Base-by-base conservation (phyloP, 169 alveolate genomes). In the Plasmodium coatneyi region DNA sequence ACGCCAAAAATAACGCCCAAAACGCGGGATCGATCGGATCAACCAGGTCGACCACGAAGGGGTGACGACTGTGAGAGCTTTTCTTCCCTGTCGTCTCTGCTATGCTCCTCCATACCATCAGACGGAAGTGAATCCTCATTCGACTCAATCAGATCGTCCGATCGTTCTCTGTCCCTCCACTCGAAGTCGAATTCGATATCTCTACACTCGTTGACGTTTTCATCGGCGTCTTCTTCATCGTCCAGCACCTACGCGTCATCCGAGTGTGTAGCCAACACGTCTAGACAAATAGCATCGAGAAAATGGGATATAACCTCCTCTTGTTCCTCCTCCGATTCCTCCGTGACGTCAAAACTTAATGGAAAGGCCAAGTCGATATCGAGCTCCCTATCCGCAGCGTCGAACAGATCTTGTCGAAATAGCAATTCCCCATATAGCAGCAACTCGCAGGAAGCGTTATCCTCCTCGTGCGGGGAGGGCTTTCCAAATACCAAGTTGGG, bases 51-150 rank as follows among this genome's bases (percentile, higher is more conserved):
- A 9, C 9, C 34, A 2, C 25, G 12, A 9, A 19, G 74, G 74
- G 34, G 36, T 9, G 74, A 14, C 32, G 46, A 41, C 12, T n/a
- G 52, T n/a, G 14, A 16, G 60, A 74, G 41, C 56, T 25, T 46
- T 6, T 80, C 84, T 6, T 80, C 71, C 28, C n/a, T 46, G 19
- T 83, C 92, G 25, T 70, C 92, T 16, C 32, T 83, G 46, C 52
- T 56, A 19, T 41, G 30, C 16, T 19, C 92, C 1, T 81, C 89
- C 76, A 28, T 32, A 19, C 14, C 92, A n/a, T 19, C 39, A 5
- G 81, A 22, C 28, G 39, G 7, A 0, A n/a, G 22, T 4, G 71
- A 76, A 1, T 16, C 80, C 49, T 30, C 81, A 16, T 30, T 34
- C 10, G 43, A 25, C 19, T 39, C 92, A 1, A 41, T 34, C 46